phyloP scores from a whole-genome alignment of 106 monocot genomes.

The Dendrobium officinale region DNA sequence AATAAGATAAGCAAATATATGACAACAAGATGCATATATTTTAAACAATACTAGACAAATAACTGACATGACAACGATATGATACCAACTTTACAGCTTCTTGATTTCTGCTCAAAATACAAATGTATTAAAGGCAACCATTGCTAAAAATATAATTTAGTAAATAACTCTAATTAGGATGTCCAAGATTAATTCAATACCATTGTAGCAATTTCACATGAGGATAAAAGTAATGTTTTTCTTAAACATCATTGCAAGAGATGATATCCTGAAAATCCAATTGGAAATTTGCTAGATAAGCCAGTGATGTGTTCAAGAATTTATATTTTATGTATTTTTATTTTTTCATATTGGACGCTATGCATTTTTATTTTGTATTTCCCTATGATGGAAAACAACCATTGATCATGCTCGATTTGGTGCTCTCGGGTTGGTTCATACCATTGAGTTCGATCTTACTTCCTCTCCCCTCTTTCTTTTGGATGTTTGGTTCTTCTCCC shows the following conservation, averaged over 20 bases:
- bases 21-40: not conserved
- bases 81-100: not conserved
- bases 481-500: no score
- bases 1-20: not conserved
- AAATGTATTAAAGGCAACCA: no score
- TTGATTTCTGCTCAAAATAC: not conserved
- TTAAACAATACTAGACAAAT: not conserved
- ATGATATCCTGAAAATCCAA: not conserved
- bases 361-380: no score
- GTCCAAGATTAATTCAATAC: not conserved
- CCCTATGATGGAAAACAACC: no score
- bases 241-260: not conserved
- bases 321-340: no score
- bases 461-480: no score
- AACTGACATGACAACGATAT: not conserved
- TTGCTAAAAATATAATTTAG: not conserved
- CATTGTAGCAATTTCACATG: not conserved
- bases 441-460: no score
- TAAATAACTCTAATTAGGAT: not conserved
- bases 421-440: no score
- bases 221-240: not conserved
- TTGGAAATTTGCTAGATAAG: not conserved
- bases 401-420: no score
- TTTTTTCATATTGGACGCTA: no score
- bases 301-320: no score